Conservation (phyloP, 106 monocot species). For the Gastrodia elata region DNA sequence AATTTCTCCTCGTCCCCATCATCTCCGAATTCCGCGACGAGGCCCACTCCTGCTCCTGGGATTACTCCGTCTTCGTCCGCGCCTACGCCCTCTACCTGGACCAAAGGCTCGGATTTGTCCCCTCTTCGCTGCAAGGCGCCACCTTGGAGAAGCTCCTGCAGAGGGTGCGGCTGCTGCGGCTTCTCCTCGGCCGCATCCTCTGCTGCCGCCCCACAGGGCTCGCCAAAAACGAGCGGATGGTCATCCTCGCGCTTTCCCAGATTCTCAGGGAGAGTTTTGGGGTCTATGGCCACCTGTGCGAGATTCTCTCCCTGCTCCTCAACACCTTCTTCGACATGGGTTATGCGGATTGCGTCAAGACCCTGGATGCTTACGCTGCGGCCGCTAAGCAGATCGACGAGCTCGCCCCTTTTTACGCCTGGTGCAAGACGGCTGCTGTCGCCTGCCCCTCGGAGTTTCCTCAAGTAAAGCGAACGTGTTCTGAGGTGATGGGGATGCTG, state of each 20-base stretch:
- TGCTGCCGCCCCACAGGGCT: conserved; percentile 44
- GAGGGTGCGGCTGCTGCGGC: conserved; percentile 58
- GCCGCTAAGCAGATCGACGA: conserved; percentile 90
- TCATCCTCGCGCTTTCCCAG: conserved; percentile 51
- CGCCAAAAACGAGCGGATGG: conserved; percentile 53
- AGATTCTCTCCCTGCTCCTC: conserved; percentile 58
- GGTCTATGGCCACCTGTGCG: conserved; percentile 68
- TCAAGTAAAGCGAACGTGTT: conserved; percentile 67
- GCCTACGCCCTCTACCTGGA: conserved; percentile 63
- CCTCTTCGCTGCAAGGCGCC: conserved; percentile 47
- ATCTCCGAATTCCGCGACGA: conserved; percentile 69
- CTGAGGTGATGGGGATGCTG: conserved; percentile 62
- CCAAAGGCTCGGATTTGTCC: conserved; percentile 40
- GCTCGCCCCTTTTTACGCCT: conserved; percentile 53
- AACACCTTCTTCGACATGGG: conserved; percentile 86
- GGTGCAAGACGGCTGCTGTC: conserved; percentile 72
- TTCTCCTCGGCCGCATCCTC: conserved; percentile 54
- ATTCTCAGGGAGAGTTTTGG: conserved; percentile 70
- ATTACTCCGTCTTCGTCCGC: conserved; percentile 70
- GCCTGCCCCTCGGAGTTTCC: conserved; percentile 78
- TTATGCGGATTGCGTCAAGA: conserved; percentile 59
- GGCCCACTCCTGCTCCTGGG: conserved; percentile 70
- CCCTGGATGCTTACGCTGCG: conserved; percentile 65
- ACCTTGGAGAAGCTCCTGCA: conserved; percentile 36
- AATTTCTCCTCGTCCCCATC: conserved; percentile 54